Conservation (phyloP, 192 early-diverging fungal species). For the Radiomyces spectabilis region DNA sequence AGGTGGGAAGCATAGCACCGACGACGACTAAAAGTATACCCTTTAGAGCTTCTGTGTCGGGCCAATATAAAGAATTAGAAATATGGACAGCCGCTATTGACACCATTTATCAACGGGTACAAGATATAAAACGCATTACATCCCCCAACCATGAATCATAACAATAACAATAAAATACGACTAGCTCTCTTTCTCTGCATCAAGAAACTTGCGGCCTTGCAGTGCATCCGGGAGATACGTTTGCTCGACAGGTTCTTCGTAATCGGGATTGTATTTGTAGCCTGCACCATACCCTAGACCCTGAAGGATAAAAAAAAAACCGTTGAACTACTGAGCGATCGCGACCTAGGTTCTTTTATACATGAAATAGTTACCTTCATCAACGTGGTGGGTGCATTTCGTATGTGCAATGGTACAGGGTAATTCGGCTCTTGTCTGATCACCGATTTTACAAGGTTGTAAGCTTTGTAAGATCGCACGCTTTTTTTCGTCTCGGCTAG, state of each 20-base stretch:
- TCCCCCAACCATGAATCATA: background rate
- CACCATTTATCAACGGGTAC: conserved; percentile 2
- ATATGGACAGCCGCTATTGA: conserved; percentile 13
- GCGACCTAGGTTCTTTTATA: too few species aligned
- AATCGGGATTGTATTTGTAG: conserved; percentile 84
- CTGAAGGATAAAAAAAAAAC: conserved; percentile 6
- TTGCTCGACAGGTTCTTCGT: conserved; percentile 63
- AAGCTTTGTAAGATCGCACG: conserved; percentile 74
- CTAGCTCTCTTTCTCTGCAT: background rate
- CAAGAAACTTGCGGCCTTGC: conserved; percentile 51
- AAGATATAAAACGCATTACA: background rate
- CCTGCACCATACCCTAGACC: conserved; percentile 69
- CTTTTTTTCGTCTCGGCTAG: conserved; percentile 78
- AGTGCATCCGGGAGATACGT: conserved; percentile 71
- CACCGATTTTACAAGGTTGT: conserved; percentile 53
- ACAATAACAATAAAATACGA: background rate
- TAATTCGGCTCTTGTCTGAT: conserved; percentile 54
- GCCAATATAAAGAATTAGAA: conserved; percentile 15
- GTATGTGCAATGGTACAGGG: conserved; percentile 79
- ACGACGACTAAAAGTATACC: conserved; percentile 16
- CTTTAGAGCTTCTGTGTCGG: conserved; percentile 8
- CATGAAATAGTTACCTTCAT: conserved; percentile 77
- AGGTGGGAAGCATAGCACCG: conserved; percentile 9
- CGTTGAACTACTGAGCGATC: too few species aligned
- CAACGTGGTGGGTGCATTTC: conserved; percentile 72